Evolutionary conservation across 2,329 filamentous ascomycete species (phyloP), one percentile per base, ranked within the genome.

Genomic region (Fusarium sarcochroum): DNA sequence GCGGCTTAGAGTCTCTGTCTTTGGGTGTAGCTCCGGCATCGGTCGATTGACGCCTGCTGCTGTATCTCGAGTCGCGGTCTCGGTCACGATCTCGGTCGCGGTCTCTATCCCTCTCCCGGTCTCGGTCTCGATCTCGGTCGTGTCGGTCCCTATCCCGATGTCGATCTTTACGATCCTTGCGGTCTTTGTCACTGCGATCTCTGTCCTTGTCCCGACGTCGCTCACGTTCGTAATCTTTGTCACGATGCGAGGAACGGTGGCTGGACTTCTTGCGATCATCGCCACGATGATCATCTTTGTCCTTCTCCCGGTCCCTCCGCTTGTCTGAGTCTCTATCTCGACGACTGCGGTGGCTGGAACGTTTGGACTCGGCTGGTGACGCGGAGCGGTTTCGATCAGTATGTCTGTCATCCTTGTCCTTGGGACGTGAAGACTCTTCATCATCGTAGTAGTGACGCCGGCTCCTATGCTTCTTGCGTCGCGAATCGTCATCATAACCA

Each of bases 371-470:
- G 14, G 88, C 87, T 2, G 86, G 87, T 4, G 92, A 93, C 7
- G 85, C 84, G 7, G 91, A 93, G 58, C 90, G 85, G 1, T 90
- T 89, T 50, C 86, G 85, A 47, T 89, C 85, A 14, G 82, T 80
- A 69, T 83, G 74, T 67, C 82, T 82, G 47, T 83, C 80, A 68
- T 80, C 76, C 48, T 68, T 77, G 18, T 63, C 60, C n/a, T 68
- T 77, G 42, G 79, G 69, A 37, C 77, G 77, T 40, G 76, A 73
- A n/a, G 73, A 49, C 66, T 86, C 82, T 18, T 85, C 85, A 47
- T 85, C 83, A 17, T 80, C 80, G 69, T 80, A 71, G 58, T 83
- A 75, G 44, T 80, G 76, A 61, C 81, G 80, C 58, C 81, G 79
- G 77, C 79, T 81, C 69, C 76, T 82, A 69, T 85, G 82, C 67